Conservation (phyloP, 352 stramenopile genomes). For the Sclerospora graminicola region DNA sequence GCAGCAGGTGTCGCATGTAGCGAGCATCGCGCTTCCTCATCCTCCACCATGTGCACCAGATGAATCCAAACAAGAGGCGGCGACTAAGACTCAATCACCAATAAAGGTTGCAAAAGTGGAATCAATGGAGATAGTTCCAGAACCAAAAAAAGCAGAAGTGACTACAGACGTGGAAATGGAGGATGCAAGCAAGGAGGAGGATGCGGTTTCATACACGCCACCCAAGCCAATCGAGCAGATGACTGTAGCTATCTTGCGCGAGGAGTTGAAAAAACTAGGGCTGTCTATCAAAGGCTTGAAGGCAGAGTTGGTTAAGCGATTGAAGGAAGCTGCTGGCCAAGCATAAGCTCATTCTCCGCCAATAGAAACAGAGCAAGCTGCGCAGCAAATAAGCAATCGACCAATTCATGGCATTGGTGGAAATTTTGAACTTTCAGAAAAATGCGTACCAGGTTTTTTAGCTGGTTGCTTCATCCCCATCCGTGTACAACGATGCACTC, state of each 20-base stretch:
- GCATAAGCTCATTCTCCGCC: conserved; percentile 13
- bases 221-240: conserved; percentile 71
- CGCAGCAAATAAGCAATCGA: conserved; percentile 19
- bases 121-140: conserved; percentile 12
- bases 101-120: conserved; percentile 13
- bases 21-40: conserved; percentile 13
- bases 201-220: conserved; percentile 37
- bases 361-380: conserved; percentile 15
- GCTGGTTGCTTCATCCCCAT: background rate
- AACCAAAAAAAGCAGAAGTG: conserved; percentile 9
- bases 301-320: conserved; percentile 66
- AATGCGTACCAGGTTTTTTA: background rate
- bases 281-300: conserved; percentile 78
- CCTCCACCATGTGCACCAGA: conserved; percentile 17
- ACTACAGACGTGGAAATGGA: conserved; percentile 53
- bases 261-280: conserved; percentile 66
- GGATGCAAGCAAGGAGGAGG: conserved; percentile 17
- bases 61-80: conserved; percentile 7
- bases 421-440: conserved; percentile 8
- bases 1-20: conserved; percentile 9
- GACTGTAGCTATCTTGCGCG: conserved; percentile 55
- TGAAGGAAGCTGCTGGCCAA: conserved; percentile 56
- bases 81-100: conserved; percentile 6
- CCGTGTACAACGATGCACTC: background rate
- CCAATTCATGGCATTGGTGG: conserved; percentile 5